Evolutionary conservation across 345 rosid species (phyloP).

Genomic region (Lumnitzera littorea): DNA sequence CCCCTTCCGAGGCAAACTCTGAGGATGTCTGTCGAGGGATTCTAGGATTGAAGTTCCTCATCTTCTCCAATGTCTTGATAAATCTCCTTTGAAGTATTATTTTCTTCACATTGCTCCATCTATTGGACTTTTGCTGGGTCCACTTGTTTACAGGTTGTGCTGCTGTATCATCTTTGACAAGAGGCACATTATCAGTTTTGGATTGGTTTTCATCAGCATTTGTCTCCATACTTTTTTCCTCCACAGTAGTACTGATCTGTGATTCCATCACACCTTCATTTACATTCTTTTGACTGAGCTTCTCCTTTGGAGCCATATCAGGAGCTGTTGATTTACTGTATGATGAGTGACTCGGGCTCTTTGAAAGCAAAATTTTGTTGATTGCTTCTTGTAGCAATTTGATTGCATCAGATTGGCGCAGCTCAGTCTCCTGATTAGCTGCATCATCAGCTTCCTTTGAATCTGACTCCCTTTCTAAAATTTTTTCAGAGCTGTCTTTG

Average conservation of each 20-base stretch:
- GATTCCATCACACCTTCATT: constrained; percentile 18
- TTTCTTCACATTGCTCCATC: constrained; percentile 83
- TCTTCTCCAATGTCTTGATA: constrained; percentile 67
- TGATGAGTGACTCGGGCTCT: constrained; percentile 50
- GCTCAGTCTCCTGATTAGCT: constrained; percentile 24
- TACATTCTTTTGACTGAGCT: constrained; percentile 21
- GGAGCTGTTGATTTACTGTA: constrained; percentile 43
- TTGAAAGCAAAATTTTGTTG: constrained; percentile 58
- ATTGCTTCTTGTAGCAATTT: constrained; percentile 75
- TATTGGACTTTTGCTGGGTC: constrained; percentile 37
- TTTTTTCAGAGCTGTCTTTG: constrained; percentile 12
- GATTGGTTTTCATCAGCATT: not conserved
- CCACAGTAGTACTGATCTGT: constrained; percentile 1
- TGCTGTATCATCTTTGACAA: constrained; percentile 17
- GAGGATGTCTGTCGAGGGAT: constrained; percentile 31
- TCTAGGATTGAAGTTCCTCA: constrained; percentile 42
- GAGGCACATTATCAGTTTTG: constrained; percentile 4
- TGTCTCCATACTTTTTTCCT: not conserved
- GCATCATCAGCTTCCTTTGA: constrained; percentile 18
- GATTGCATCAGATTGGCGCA: constrained; percentile 45
- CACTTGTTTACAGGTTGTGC: constrained; percentile 21
- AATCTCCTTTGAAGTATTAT: constrained; percentile 64
- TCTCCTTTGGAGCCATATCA: constrained; percentile 31
- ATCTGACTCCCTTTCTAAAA: constrained; percentile 10
- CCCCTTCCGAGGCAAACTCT: constrained; percentile 49